Evolutionary conservation across 2,329 filamentous ascomycete genomes (phyloP).

Genomic region (Elsinoe necatrix): DNA sequence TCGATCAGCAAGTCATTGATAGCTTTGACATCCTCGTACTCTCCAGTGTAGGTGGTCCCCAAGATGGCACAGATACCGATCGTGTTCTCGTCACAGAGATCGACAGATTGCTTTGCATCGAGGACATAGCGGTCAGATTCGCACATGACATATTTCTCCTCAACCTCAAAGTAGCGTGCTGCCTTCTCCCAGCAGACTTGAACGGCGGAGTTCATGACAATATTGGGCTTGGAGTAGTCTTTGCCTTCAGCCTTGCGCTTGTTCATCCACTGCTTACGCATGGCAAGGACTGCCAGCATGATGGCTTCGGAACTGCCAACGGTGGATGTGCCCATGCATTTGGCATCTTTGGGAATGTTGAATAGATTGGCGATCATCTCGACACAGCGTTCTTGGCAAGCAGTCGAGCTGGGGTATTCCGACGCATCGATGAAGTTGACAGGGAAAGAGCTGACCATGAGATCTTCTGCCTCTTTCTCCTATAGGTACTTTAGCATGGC

Average conservation of each 20-base stretch:
- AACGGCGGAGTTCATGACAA: constrained; percentile 91
- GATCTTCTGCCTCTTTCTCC: constrained; percentile 92
- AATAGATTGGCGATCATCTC: constrained; percentile 72
- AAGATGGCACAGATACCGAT: constrained; percentile 91
- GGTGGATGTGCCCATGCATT: constrained; percentile 76
- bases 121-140: constrained; percentile 54
- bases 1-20: constrained; percentile 81
- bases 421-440: constrained; percentile 71
- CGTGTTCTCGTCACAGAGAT: constrained; percentile 58
- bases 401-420: constrained; percentile 43
- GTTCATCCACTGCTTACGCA: constrained; percentile 94
- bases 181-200: constrained; percentile 96
- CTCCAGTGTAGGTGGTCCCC: constrained; percentile 88
- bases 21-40: constrained; percentile 88
- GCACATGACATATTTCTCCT: constrained; percentile 70
- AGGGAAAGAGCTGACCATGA: constrained; percentile 84
- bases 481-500: constrained; percentile 27
- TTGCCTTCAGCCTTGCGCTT: constrained; percentile 75
- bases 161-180: constrained; percentile 56
- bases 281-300: constrained; percentile 74
- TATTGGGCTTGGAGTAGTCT: constrained; percentile 71
- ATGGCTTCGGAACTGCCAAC: constrained; percentile 86
- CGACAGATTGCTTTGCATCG: constrained; percentile 53
- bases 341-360: constrained; percentile 59
- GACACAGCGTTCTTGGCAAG: constrained; percentile 74